Percentiles rank a stretch among this genome's conserved stretches.
Evolutionary conservation across 176 grass and related monocot species (phyloP).

Genomic region (Pontederia paniculata): DNA sequence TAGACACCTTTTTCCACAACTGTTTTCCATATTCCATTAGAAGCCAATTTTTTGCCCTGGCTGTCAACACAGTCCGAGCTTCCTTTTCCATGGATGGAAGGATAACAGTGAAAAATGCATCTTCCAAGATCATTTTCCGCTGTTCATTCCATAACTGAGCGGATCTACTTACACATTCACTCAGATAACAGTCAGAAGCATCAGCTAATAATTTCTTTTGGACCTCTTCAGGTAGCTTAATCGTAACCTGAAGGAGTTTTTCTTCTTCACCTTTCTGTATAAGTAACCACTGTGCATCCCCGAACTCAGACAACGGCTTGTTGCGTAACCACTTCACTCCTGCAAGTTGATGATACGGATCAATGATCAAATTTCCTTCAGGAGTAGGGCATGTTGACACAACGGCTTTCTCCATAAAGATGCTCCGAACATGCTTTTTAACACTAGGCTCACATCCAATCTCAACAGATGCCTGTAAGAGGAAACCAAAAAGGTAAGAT

Average conservation of each 20-base stretch:
- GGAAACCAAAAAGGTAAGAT: not conserved
- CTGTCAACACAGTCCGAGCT: conserved; percentile 47
- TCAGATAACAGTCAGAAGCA: conserved; percentile 78
- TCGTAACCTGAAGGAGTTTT: conserved; percentile 78
- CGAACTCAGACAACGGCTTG: conserved; percentile 77
- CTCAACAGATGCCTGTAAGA: conserved; percentile 76
- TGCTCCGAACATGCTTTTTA: conserved; percentile 75
- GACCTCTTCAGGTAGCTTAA: conserved; percentile 65
- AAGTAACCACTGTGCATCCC: conserved; percentile 81
- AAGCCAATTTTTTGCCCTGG: conserved; percentile 70
- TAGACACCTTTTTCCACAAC: conserved; percentile 67
- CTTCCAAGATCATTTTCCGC: conserved; percentile 90
- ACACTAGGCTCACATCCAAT: conserved; percentile 89
- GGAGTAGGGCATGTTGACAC: conserved; percentile 76
- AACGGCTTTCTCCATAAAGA: conserved; percentile 85
- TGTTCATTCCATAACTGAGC: conserved; percentile 95
- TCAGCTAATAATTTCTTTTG: conserved; percentile 70
- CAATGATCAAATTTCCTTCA: conserved; percentile 62
- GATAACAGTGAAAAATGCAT: conserved; percentile 72
- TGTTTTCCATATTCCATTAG: conserved; percentile 75
- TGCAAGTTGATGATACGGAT: conserved; percentile 66
- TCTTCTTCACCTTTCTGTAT: conserved; percentile 99
- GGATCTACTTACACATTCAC: conserved; percentile 89
- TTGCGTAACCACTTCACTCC: conserved; percentile 66
- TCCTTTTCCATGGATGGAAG: conserved; percentile 92